Evolutionary conservation across 768 basidiomycete genomes (phyloP).

Genomic region (Lactarius vividus): DNA sequence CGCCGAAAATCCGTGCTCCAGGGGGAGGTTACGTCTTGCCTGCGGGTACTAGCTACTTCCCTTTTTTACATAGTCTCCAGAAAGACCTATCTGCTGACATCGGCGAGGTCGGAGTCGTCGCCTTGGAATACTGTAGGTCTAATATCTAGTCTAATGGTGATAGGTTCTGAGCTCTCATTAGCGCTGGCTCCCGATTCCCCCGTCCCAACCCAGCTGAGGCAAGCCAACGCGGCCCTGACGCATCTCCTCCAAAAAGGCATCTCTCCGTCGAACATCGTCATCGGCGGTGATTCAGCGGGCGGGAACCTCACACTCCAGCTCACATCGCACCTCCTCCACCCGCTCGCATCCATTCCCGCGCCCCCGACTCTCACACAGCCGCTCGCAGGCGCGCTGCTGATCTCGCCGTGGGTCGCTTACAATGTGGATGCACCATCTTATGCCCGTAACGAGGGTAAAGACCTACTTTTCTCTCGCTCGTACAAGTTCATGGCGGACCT

Average conservation of each 20-base stretch:
- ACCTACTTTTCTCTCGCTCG: not conserved
- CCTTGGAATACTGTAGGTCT: slow-evolving; percentile 15
- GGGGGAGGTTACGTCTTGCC: slow-evolving; percentile 6
- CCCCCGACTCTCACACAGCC: slow-evolving; percentile 3
- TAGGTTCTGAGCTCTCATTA: not conserved
- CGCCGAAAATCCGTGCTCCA: not conserved
- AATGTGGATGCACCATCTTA: not conserved
- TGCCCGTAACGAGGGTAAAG: slow-evolving; percentile 5
- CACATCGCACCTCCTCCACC: slow-evolving; percentile 25
- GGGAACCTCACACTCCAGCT: slow-evolving; percentile 29
- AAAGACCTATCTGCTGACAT: not conserved
- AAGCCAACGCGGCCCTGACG: slow-evolving; percentile 22
- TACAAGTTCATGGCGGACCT: not conserved
- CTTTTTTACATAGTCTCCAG: slow-evolving; percentile 2
- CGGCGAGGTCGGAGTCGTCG: slow-evolving; percentile 4
- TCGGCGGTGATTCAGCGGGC: slow-evolving; percentile 30
- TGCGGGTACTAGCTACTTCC: not conserved
- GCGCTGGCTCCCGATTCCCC: slow-evolving; percentile 8
- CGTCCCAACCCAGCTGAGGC: slow-evolving; percentile 29
- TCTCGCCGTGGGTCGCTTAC: slow-evolving; percentile 9
- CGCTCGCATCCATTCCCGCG: slow-evolving; percentile 18
- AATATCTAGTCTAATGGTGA: not conserved
- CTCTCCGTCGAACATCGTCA: slow-evolving; percentile 22
- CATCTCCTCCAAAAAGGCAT: slow-evolving; percentile 28
- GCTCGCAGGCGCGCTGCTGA: slow-evolving; percentile 4